Conservation (phyloP, 805 yeast species). For the Debaryomyces prosopidis region DNA sequence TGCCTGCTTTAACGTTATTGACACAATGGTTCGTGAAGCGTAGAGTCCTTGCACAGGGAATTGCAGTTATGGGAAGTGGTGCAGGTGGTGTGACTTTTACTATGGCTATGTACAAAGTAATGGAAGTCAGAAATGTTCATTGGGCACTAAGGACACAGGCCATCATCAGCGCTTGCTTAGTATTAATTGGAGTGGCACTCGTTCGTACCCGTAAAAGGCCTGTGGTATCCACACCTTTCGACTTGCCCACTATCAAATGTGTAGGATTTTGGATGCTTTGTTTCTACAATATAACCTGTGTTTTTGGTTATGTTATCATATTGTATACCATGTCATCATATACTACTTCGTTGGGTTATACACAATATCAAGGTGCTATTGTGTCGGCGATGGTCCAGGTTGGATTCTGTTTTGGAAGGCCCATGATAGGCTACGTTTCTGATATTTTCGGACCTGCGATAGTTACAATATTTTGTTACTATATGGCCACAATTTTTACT, state of each 20-base stretch:
- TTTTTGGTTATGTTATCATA: constrained; percentile 56
- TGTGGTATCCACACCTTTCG: constrained; percentile 29
- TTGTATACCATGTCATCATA: constrained; percentile 57
- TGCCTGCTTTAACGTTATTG: constrained; percentile 55
- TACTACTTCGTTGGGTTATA: constrained; percentile 55
- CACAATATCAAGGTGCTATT: constrained; percentile 48
- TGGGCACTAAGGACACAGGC: constrained; percentile 51
- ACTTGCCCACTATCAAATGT: constrained; percentile 32
- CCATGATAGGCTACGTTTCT: constrained; percentile 46
- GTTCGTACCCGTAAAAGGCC: constrained; percentile 8
- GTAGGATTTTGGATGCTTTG: constrained; percentile 42
- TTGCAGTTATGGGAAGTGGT: constrained; percentile 47
- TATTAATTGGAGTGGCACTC: constrained; percentile 13
- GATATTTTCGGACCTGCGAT: constrained; percentile 52
- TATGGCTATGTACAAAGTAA: constrained; percentile 41
- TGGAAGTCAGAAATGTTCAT: constrained; percentile 27
- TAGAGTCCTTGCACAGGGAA: constrained; percentile 47
- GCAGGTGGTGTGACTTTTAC: constrained; percentile 47
- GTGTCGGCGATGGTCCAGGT: constrained; percentile 58
- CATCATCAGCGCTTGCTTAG: constrained; percentile 18
- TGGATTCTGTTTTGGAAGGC: constrained; percentile 53
- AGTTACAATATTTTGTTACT: constrained; percentile 23
- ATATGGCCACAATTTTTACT: constrained; percentile 17
- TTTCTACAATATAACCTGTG: constrained; percentile 38
- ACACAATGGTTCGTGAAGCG: constrained; percentile 68